Evolutionary conservation across 1,284 basidiomycete species (phyloP).

Genomic region (Rhodotorula glutinis): DNA sequence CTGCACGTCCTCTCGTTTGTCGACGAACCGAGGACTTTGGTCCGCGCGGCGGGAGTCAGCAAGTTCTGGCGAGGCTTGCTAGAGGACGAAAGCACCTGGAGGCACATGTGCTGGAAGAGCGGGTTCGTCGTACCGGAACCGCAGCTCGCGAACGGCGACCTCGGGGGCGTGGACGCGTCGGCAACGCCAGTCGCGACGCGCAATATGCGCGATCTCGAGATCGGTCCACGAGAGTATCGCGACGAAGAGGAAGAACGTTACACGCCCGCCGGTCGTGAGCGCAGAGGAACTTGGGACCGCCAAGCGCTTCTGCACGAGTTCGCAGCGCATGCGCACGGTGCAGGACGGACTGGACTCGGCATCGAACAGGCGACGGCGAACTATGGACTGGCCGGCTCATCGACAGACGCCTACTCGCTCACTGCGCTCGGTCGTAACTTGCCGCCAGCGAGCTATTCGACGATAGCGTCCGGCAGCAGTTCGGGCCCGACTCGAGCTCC

Average conservation of each 20-base stretch:
- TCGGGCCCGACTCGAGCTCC: too few relatives aligned
- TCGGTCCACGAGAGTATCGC: conserved; percentile 4
- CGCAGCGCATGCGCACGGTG: conserved; percentile 15
- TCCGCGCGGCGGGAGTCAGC: conserved; percentile 69
- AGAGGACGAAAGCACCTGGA: conserved; percentile 83
- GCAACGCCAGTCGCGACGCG: neutral
- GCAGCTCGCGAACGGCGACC: conserved; percentile 1
- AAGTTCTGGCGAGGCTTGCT: conserved; percentile 72
- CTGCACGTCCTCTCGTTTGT: conserved; percentile 78
- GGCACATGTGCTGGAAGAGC: conserved; percentile 65
- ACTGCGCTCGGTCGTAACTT: too few relatives aligned
- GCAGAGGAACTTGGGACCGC: conserved; percentile 24
- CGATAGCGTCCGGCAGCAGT: too few relatives aligned
- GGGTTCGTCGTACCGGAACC: conserved; percentile 51
- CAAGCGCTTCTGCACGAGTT: conserved; percentile 14
- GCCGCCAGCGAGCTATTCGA: too few relatives aligned
- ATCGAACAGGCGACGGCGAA: neutral
- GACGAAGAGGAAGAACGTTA: conserved; percentile 18
- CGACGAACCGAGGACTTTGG: conserved; percentile 73
- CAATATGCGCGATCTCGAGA: conserved; percentile 26
- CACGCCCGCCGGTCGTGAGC: conserved; percentile 31
- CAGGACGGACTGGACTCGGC: neutral
- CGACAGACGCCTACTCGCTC: too few relatives aligned
- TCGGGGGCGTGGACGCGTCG: neutral
- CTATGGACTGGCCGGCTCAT: too few relatives aligned